Evolutionary conservation across 2,329 filamentous ascomycete genomes (phyloP).

Genomic region (Dendryphion nanum): DNA sequence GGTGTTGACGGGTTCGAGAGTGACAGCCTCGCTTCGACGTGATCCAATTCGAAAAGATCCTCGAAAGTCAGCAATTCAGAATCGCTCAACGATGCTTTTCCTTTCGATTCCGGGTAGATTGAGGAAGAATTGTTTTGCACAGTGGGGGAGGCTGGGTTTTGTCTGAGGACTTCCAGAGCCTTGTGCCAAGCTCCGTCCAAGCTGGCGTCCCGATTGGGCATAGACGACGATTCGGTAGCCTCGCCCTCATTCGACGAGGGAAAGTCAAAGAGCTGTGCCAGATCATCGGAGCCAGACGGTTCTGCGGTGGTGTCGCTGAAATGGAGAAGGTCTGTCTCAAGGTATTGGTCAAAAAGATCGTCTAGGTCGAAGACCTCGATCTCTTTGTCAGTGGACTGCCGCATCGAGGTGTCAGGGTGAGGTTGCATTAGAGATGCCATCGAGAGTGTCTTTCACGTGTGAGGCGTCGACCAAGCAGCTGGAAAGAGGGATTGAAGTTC

Average conservation of each 20-base stretch:
- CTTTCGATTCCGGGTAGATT: slow-evolving; percentile 29
- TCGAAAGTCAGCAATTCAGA: slow-evolving; percentile 33
- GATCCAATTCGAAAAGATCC: slow-evolving; percentile 25
- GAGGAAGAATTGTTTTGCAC: slow-evolving; percentile 21
- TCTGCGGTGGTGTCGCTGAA: slow-evolving; percentile 49
- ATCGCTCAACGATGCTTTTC: slow-evolving; percentile 30
- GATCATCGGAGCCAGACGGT: slow-evolving; percentile 48
- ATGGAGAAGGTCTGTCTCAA: slow-evolving; percentile 56
- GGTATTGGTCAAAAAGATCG: slow-evolving; percentile 63
- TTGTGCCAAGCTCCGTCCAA: slow-evolving; percentile 54
- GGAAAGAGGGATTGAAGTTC: slow-evolving; percentile 14
- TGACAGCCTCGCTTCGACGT: slow-evolving; percentile 22
- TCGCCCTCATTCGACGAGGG: slow-evolving; percentile 54
- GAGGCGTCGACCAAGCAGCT: slow-evolving; percentile 15
- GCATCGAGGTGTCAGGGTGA: slow-evolving; percentile 37
- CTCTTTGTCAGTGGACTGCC: slow-evolving; percentile 51
- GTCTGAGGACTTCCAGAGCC: slow-evolving; percentile 51
- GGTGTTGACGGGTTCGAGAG: slow-evolving; percentile 35
- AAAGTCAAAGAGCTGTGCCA: slow-evolving; percentile 53
- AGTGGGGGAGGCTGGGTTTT: slow-evolving; percentile 46
- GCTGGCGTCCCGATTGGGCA: slow-evolving; percentile 48
- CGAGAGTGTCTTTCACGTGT: slow-evolving; percentile 24
- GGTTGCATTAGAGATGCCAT: slow-evolving; percentile 28
- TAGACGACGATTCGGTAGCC: slow-evolving; percentile 46
- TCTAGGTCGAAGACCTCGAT: slow-evolving; percentile 53